Conservation (phyloP, 192 early-diverging fungal genomes). For the Rhizophagus prolifer region DNA sequence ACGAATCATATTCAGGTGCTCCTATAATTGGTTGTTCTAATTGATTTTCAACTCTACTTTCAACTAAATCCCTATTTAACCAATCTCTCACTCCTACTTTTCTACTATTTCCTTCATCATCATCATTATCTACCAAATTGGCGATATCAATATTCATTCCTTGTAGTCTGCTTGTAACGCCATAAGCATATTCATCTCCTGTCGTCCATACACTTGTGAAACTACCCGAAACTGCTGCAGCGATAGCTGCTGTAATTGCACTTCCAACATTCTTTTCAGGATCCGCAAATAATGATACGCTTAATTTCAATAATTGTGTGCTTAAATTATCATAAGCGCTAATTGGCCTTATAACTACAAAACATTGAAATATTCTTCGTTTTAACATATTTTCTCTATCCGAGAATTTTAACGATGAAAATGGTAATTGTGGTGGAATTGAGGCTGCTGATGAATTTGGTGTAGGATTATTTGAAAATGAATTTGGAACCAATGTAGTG, state of each 20-base stretch:
- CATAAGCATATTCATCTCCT: constrained; percentile 55
- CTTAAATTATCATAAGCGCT: constrained; percentile 56
- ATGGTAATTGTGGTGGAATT: constrained; percentile 29
- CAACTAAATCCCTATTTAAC: constrained; percentile 40
- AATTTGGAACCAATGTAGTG: constrained; percentile 49
- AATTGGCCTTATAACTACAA: constrained; percentile 53
- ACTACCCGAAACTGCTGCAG: constrained; percentile 46
- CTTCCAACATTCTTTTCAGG: constrained; percentile 54
- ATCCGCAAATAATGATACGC: constrained; percentile 51
- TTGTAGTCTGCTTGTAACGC: constrained; percentile 56
- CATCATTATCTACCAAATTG: constrained; percentile 34
- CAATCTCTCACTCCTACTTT: constrained; percentile 43
- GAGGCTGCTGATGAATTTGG: constrained; percentile 36
- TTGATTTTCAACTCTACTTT: constrained; percentile 32
- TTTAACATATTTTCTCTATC: constrained; percentile 63
- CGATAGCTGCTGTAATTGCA: constrained; percentile 45
- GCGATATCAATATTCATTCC: constrained; percentile 49
- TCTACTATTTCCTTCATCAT: constrained; percentile 43
- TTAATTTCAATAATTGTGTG: constrained; percentile 45
- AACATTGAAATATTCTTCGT: constrained; percentile 73
- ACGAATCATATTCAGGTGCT: constrained; percentile 65
- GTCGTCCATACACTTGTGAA: constrained; percentile 56
- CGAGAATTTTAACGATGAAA: constrained; percentile 45
- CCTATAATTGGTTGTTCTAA: constrained; percentile 56
- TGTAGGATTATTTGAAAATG: constrained; percentile 42